phyloP scores from a whole-genome alignment of 768 basidiomycete species.

The Boletus rufocinnamomeus region DNA sequence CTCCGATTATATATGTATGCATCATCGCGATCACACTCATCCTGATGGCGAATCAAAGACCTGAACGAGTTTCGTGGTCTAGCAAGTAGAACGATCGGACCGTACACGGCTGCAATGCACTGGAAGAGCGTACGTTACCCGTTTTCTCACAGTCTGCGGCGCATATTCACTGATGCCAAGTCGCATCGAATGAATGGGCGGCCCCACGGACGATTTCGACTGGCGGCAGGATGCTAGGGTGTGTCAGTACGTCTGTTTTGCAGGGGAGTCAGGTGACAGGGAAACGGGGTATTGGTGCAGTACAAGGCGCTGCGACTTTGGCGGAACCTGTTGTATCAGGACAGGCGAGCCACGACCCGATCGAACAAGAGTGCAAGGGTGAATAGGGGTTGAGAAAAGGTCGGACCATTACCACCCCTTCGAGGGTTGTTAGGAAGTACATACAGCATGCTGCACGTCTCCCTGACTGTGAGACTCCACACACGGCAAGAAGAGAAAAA shows the following conservation, averaged over 20 bases:
- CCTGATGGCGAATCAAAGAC: not conserved
- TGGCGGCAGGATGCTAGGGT: not conserved
- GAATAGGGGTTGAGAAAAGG: not conserved
- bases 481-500: not conserved
- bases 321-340: not conserved
- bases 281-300: not conserved
- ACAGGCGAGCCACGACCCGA: not conserved
- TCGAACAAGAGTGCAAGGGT: not conserved
- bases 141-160: not conserved
- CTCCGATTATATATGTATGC: not conserved
- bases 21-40: not conserved
- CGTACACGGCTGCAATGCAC: not conserved
- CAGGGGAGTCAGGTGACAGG: not conserved
- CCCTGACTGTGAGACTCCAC: not conserved
- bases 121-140: not conserved
- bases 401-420: not conserved
- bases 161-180: not conserved
- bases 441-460: not conserved
- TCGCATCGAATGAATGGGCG: not conserved
- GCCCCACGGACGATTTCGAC: not conserved
- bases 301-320: not conserved
- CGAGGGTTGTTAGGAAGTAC: not conserved
- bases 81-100: not conserved
- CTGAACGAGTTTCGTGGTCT: not conserved
- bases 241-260: not conserved